These are phyloP conservation scores for Talaromyces sp. DNA, from an alignment of 2,329 filamentous ascomycete species.

Conservation along the genomic window DNA sequence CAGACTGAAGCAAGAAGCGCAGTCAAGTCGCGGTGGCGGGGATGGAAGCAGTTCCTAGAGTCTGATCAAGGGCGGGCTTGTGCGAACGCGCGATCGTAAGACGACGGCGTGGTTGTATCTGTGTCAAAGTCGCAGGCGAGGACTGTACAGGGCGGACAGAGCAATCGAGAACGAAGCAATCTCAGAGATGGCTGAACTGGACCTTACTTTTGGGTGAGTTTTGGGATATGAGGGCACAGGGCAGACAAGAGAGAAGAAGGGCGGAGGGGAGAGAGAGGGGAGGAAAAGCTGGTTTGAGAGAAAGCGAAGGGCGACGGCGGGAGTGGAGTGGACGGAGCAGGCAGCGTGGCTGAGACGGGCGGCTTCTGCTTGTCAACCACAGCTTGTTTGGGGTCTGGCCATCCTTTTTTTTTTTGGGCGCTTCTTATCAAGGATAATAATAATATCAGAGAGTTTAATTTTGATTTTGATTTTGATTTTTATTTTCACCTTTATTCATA, in stretches of 20 bases:
- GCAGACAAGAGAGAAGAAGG: constrained; percentile 11
- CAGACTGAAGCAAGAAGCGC: background rate
- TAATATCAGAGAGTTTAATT: background rate
- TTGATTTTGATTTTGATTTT: background rate
- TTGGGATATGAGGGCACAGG: background rate
- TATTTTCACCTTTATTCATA: too few relatives aligned
- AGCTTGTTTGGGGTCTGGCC: background rate
- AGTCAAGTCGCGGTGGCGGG: background rate
- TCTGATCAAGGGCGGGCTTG: background rate
- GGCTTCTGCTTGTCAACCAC: background rate
- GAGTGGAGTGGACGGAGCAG: background rate
- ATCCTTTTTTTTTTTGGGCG: too few relatives aligned
- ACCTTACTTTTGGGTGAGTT: background rate
- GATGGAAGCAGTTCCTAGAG: background rate
- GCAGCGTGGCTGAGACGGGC: background rate
- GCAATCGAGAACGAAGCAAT: background rate
- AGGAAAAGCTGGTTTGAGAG: background rate
- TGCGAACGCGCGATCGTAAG: background rate
- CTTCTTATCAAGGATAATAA: background rate
- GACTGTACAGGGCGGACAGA: background rate
- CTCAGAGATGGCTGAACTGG: background rate
- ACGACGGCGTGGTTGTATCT: background rate
- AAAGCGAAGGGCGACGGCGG: background rate
- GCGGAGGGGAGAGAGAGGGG: background rate
- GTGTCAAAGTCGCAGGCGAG: background rate